Percentiles rank a stretch among this genome's conserved stretches.
Conservation (phyloP, 495 filamentous ascomycete species). For the Gamarada debralockiae region DNA sequence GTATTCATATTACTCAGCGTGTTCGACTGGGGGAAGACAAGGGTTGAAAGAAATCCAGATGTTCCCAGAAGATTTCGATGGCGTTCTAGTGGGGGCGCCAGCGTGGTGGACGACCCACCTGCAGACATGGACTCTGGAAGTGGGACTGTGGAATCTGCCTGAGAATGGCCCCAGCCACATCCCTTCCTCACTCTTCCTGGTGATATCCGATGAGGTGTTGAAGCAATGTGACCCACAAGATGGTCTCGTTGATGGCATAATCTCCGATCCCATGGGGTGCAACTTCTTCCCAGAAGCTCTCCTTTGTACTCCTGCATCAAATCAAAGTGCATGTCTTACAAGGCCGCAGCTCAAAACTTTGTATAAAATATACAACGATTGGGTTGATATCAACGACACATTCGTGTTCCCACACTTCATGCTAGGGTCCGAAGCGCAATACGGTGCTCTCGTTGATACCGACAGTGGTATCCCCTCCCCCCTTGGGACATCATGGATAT, state of each 20-base stretch:
- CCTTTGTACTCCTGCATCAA: conserved; percentile 38
- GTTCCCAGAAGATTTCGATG: conserved; percentile 59
- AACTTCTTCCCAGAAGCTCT: conserved; percentile 47
- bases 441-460: conserved; percentile 29
- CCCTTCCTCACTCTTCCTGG: conserved; percentile 41
- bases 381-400: conserved; percentile 44
- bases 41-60: conserved; percentile 49
- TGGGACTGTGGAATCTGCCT: conserved; percentile 36
- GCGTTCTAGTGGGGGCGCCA: conserved; percentile 57
- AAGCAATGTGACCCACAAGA: conserved; percentile 64
- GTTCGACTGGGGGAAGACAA: conserved; percentile 57
- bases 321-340: conserved; percentile 47
- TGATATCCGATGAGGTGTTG: conserved; percentile 54
- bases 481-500: conserved; percentile 37
- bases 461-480: conserved; percentile 28
- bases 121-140: conserved; percentile 42
- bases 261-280: conserved; percentile 60
- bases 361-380: conserved; percentile 49
- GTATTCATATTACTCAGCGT: conserved; percentile 52
- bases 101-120: conserved; percentile 48
- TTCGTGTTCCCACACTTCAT: conserved; percentile 51
- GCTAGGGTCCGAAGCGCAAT: conserved; percentile 38
- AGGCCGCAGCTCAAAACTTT: conserved; percentile 51
- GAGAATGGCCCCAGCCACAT: conserved; percentile 47
- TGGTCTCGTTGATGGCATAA: conserved; percentile 60